A percentile compares a stretch with the other conserved stretches of the same genome.
These are phyloP conservation scores for Umbilicus rupestris DNA, from an alignment of 164 flowering plant species.

Conservation along the genomic window DNA sequence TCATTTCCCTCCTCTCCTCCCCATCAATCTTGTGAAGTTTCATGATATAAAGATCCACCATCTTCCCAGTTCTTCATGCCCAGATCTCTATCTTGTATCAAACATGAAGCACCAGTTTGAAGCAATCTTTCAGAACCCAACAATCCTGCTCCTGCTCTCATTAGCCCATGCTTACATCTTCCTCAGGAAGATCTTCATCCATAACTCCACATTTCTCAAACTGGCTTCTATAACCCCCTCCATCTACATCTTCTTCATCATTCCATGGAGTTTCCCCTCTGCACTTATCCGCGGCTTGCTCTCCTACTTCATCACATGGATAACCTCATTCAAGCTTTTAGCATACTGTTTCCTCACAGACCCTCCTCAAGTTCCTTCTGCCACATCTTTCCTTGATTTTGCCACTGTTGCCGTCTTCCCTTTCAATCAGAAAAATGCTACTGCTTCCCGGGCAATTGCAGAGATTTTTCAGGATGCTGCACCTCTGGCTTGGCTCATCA, in stretches of 20 bases:
- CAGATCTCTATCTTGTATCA: neutral
- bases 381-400: neutral
- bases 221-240: neutral
- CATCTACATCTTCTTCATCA: conserved; percentile 7
- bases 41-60: neutral
- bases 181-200: neutral
- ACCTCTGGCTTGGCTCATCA: neutral
- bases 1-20: neutral
- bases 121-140: conserved; percentile 2
- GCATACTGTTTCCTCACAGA: conserved; percentile 3
- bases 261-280: conserved; percentile 13
- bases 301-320: conserved; percentile 13
- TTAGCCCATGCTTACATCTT: conserved; percentile 4
- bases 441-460: neutral
- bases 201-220: neutral
- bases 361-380: conserved; percentile 3
- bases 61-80: neutral
- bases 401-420: conserved; percentile 2
- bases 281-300: neutral
- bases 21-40: neutral
- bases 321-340: conserved; percentile 13
- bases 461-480: neutral
- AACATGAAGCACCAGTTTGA: neutral
- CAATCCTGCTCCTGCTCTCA: conserved; percentile 4
- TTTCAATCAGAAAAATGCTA: neutral